Conservation (phyloP, 345 rosid species). For the Dovyalis caffra region DNA sequence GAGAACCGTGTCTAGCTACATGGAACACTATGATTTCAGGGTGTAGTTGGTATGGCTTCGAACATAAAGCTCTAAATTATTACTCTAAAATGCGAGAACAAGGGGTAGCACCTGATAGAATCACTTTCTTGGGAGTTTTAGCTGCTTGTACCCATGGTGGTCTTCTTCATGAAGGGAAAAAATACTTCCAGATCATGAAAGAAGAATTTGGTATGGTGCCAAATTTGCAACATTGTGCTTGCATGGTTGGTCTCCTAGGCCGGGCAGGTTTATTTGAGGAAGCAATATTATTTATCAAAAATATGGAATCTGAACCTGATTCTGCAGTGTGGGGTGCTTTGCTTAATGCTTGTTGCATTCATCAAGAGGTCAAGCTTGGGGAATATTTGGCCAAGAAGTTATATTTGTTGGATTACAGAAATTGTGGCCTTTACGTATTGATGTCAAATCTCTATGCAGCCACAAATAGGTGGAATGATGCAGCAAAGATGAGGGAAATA, state of each 20-base stretch:
- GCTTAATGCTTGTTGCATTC: slow-evolving; percentile 61
- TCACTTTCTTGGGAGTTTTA: slow-evolving; percentile 73
- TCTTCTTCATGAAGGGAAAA: slow-evolving; percentile 60
- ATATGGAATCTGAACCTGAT: slow-evolving; percentile 58
- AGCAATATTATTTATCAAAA: slow-evolving; percentile 47
- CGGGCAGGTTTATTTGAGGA: slow-evolving; percentile 62
- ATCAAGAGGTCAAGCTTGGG: slow-evolving; percentile 65
- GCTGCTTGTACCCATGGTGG: slow-evolving; percentile 77
- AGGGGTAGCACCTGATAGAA: slow-evolving; percentile 60
- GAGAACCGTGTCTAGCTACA: slow-evolving; percentile 56
- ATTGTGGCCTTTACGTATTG: slow-evolving; percentile 75
- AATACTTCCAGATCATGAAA: slow-evolving; percentile 50
- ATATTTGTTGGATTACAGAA: slow-evolving; percentile 54
- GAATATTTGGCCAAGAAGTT: slow-evolving; percentile 74
- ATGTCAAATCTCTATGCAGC: slow-evolving; percentile 90
- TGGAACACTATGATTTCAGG: slow-evolving; percentile 83
- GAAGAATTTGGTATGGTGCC: slow-evolving; percentile 53
- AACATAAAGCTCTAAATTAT: slow-evolving; percentile 48
- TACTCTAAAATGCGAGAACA: slow-evolving; percentile 45
- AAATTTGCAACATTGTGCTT: slow-evolving; percentile 67
- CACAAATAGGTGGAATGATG: slow-evolving; percentile 71
- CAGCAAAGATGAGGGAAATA: slow-evolving; percentile 61
- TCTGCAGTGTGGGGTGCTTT: slow-evolving; percentile 84
- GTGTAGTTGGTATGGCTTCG: slow-evolving; percentile 63
- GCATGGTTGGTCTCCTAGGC: slow-evolving; percentile 68